phyloP scores from a whole-genome alignment of 1,139 yeast genomes.

The Geotrichum citri-aurantii region DNA sequence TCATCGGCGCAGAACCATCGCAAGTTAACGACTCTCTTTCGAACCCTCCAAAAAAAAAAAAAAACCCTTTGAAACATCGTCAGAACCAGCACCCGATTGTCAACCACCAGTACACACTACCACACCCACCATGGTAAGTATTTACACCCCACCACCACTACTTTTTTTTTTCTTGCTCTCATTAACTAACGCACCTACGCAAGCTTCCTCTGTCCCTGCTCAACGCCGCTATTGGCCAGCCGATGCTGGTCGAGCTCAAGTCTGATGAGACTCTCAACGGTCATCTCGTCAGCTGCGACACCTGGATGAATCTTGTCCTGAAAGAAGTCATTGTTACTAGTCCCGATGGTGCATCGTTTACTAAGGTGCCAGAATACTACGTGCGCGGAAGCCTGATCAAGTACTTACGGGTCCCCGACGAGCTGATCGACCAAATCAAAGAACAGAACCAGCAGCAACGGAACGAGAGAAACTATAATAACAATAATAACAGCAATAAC shows the following conservation, averaged over 20 bases:
- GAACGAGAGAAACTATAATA: slow-evolving; percentile 39
- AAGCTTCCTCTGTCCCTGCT: slow-evolving; percentile 83
- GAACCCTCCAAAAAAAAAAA: not conserved
- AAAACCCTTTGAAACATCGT: not conserved
- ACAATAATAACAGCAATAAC: slow-evolving; percentile 19
- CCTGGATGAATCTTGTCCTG: slow-evolving; percentile 92
- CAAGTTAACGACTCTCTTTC: not conserved
- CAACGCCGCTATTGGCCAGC: slow-evolving; percentile 87
- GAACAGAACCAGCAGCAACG: slow-evolving; percentile 64
- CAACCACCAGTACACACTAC: not conserved
- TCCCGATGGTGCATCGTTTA: slow-evolving; percentile 59
- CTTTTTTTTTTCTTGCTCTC: not conserved
- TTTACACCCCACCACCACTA: not conserved
- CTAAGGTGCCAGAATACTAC: slow-evolving; percentile 70
- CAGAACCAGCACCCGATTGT: not conserved
- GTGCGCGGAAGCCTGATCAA: slow-evolving; percentile 80
- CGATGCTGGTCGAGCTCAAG: slow-evolving; percentile 83
- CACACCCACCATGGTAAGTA: not conserved
- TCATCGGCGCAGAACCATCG: not conserved
- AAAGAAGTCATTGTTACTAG: slow-evolving; percentile 71
- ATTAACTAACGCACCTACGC: not conserved
- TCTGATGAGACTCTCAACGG: slow-evolving; percentile 91
- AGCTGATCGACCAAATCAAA: slow-evolving; percentile 48
- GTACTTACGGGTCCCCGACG: slow-evolving; percentile 57
- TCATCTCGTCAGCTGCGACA: slow-evolving; percentile 76